Evolutionary conservation across 352 stramenopile genomes (phyloP), one percentile per base, ranked within the genome.

Genomic region (Phytopythium delawarense): DNA sequence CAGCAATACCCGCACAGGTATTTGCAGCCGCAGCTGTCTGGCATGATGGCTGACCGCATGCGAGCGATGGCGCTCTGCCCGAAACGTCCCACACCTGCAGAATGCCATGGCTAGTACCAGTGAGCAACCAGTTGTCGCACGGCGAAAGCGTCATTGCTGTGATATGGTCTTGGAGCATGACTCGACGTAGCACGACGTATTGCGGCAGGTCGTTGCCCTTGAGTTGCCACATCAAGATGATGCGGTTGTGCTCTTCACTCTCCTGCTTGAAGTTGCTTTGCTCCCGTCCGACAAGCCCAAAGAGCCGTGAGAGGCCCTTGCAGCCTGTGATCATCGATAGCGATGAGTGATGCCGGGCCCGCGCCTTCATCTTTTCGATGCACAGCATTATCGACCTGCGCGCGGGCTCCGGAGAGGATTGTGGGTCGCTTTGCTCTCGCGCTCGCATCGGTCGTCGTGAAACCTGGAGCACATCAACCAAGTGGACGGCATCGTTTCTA

Each of bases 51-150:
- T 21, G 8, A 3, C 50, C 50, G 13, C 6, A 15, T 18, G 51
- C 51, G 7, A 57, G 16, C n/a, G 51, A 39, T 9, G 64, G 18
- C n/a, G 39, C 25, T 53, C 49, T 71, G 9, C 58, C 65, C 30
- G 69, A 73, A 7, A 79, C 65, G 37, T 74, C 80, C 84, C 84
- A 94, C 11, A 89, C 71, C 16, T 71, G 78, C 25, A 94, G 59
- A 0, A 64, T 44, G 16, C 81, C 81, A 25, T 66, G 75, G 2
- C 2, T 37, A 32, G 79, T 72, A 0, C 80, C 78, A 28, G 69
- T 75, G 34, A 90, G 71, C 21, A 94, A 63, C 84, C 84, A 94
- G 20, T 75, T 57, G 15, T 68, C 70, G 64, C 68, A 79, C 7
- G 55, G 52, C 4, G 67, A 77, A 20, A 86, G 37, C 0, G 68